Evolutionary conservation across 495 filamentous ascomycete genomes (phyloP).

Genomic region (Rhizodiscina lignyota): DNA sequence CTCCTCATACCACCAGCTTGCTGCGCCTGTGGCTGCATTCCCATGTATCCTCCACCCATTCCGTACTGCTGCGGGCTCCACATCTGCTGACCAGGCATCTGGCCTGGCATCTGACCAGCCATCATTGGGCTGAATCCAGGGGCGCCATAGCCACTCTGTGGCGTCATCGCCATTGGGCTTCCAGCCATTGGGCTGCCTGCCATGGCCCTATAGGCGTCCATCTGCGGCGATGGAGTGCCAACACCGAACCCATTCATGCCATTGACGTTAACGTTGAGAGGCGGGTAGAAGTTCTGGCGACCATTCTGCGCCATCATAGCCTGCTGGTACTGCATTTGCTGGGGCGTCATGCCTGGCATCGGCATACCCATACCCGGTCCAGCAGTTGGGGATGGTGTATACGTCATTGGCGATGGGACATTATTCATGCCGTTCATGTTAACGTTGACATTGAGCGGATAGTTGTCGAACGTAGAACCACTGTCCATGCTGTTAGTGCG

Average conservation of each 20-base stretch:
- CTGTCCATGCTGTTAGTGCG: constrained; percentile 40
- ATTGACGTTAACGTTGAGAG: constrained; percentile 10
- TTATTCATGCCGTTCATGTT: too few species aligned
- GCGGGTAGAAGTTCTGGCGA: constrained; percentile 4
- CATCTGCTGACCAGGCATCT: too few species aligned
- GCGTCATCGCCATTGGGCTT: neutral
- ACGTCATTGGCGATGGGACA: too few species aligned
- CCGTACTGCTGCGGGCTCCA: too few species aligned
- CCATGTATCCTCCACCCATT: constrained; percentile 1
- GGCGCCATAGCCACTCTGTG: constrained; percentile 3
- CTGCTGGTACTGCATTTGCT: constrained; percentile 44
- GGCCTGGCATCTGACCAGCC: too few species aligned
- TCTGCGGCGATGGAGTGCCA: constrained; percentile 2
- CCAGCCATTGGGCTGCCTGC: too few species aligned
- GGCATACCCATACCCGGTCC: too few species aligned
- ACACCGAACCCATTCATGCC: constrained; percentile 8
- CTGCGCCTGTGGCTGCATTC: constrained; percentile 3
- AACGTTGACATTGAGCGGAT: constrained; percentile 31
- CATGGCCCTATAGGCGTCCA: neutral
- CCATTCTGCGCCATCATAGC: constrained; percentile 36
- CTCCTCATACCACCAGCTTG: constrained; percentile 4
- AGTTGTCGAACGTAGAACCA: constrained; percentile 35
- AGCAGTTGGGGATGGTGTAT: too few species aligned
- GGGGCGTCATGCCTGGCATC: constrained; percentile 31
- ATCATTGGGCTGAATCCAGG: too few species aligned